Evolutionary conservation across 2,329 filamentous ascomycete genomes (phyloP), one percentile per base, ranked within the genome.

Genomic region (Rhinocladiella similis): DNA sequence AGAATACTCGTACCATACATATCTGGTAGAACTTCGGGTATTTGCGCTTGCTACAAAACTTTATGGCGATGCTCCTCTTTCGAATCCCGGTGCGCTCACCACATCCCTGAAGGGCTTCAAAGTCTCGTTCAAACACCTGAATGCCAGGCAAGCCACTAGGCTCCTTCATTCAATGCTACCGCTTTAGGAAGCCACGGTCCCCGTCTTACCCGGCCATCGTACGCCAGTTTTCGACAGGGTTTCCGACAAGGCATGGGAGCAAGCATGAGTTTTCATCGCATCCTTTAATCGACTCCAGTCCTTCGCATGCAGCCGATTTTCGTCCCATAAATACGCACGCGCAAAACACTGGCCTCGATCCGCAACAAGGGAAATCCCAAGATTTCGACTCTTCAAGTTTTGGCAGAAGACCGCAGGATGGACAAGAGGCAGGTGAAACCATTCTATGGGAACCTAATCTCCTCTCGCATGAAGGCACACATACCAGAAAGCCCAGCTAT

Each of bases 81-180:
- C n/a, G 18, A 43, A 43, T 13, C 41, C 10, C 18, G 20, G 10
- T 43, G 18, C 41, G 41, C 9, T 43, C 29, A 33, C 10, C 10
- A 33, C 29, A 33, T 33, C 29, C 29, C 29, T 12, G 3, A 33
- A 33, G 29, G 29, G 29, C 29, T 33, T 33, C 41, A 9, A 19
- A 55, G 45, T 48, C 47, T 55, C 46, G 29, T 41, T 35, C 41
- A 38, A 16, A 7, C 43, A 46, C 43, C 60, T 64, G 62, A 63
- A 64, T 64, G 62, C 63, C 52, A 46, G 42, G 35, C 53, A 57
- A 53, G 35, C 97, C 64, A 96, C 91, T 76, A 92, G 89, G 70
- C 97, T 92, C 77, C 92, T 91, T 25, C 87, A 91, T 63, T 93
- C 97, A 65, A 81, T 96, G 81, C 2, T 80, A 97, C 3, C 86